phyloP scores from a whole-genome alignment of 2,329 filamentous ascomycete genomes.

The Didymella lethalis region DNA sequence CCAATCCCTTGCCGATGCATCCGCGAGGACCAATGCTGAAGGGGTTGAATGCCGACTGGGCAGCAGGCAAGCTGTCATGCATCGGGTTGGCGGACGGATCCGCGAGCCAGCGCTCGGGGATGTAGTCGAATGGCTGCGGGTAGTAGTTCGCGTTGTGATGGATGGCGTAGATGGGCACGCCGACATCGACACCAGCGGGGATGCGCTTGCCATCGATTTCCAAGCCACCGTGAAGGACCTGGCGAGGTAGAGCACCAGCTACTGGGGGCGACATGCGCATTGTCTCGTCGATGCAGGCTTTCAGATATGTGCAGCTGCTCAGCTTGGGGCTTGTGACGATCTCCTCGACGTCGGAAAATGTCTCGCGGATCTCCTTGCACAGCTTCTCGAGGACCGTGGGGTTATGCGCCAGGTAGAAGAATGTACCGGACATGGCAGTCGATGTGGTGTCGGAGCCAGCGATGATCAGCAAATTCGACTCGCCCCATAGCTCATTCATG shows the following conservation, averaged over 20 bases:
- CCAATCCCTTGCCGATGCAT: slow-evolving; percentile 75
- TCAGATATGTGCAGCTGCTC: slow-evolving; percentile 44
- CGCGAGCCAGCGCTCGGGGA: slow-evolving; percentile 50
- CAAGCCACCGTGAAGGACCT: slow-evolving; percentile 50
- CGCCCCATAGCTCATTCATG: slow-evolving; percentile 58
- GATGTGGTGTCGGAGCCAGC: slow-evolving; percentile 58
- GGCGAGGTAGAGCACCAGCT: slow-evolving; percentile 49
- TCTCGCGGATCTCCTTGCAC: slow-evolving; percentile 45
- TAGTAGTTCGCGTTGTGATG: slow-evolving; percentile 52
- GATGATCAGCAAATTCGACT: slow-evolving; percentile 60
- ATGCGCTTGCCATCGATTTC: slow-evolving; percentile 48
- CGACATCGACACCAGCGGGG: slow-evolving; percentile 48
- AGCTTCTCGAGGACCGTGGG: slow-evolving; percentile 44
- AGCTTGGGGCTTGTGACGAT: slow-evolving; percentile 48
- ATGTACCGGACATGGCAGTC: slow-evolving; percentile 51
- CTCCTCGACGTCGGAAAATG: slow-evolving; percentile 49
- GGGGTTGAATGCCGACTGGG: slow-evolving; percentile 76
- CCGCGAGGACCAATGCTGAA: slow-evolving; percentile 74
- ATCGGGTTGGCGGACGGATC: slow-evolving; percentile 43
- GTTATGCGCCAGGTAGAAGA: slow-evolving; percentile 57
- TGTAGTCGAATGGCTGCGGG: slow-evolving; percentile 49
- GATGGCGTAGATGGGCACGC: slow-evolving; percentile 50
- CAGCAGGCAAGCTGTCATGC: slow-evolving; percentile 47
- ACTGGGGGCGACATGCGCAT: slow-evolving; percentile 54
- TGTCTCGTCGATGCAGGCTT: slow-evolving; percentile 53